Conservation (phyloP, 352 stramenopile genomes). For the Pythium pyrilobum region DNA sequence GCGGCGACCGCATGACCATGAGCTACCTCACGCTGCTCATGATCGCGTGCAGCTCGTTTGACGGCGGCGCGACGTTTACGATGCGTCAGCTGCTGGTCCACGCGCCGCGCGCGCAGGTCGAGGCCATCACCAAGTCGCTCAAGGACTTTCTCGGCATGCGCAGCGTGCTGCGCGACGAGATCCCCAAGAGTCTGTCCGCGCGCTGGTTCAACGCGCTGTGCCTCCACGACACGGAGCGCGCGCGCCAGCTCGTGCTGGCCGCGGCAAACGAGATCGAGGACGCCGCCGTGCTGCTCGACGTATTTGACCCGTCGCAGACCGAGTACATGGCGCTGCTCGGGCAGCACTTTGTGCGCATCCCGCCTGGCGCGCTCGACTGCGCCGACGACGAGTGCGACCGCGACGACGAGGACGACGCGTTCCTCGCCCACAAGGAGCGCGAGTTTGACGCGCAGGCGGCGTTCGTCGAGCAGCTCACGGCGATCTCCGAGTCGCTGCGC, state of each 20-base stretch:
- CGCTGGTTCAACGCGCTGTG: conserved; percentile 26
- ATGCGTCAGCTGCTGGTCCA: conserved; percentile 16
- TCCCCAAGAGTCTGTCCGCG: conserved; percentile 14
- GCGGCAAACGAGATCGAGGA: neutral
- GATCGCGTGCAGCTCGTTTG: conserved; percentile 26
- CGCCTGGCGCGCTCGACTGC: neutral
- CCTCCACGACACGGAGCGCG: conserved; percentile 1
- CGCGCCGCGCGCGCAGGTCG: conserved; percentile 16
- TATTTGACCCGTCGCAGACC: conserved; percentile 13
- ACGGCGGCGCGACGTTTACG: conserved; percentile 25
- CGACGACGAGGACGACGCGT: conserved; percentile 5
- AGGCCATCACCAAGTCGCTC: conserved; percentile 18
- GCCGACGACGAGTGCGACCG: neutral
- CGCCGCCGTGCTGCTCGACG: neutral
- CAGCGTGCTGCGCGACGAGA: conserved; percentile 2
- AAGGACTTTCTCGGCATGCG: conserved; percentile 20
- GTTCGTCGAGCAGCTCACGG: conserved; percentile 29
- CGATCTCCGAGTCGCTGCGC: conserved; percentile 26
- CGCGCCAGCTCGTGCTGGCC: neutral
- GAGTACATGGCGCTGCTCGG: neutral
- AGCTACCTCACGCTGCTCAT: conserved; percentile 31
- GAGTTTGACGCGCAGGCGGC: conserved; percentile 26
- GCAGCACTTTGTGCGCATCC: neutral
- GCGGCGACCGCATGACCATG: conserved; percentile 11
- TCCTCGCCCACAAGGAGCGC: conserved; percentile 13